Base-by-base conservation (phyloP, 345 rosid species). In the Tarenaya hassleriana region DNA sequence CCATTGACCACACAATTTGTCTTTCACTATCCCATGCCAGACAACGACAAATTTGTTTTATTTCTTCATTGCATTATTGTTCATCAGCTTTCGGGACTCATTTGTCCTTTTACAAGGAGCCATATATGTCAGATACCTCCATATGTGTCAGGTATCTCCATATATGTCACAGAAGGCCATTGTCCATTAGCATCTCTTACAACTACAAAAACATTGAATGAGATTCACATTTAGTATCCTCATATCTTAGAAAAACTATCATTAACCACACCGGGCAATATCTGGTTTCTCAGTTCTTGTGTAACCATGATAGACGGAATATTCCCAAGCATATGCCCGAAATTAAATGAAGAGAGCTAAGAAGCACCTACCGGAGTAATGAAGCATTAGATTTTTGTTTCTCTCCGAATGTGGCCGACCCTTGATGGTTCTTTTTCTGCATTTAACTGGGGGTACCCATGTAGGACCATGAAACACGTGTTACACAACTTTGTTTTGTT, bases 401-500 rank as follows among this genome's bases (percentile, higher is more conserved):
- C 14, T 43, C 21, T 32, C 20, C 34, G 39, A 39, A n/a, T 37
- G 69, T 50, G 18, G 13, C 32, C 34, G 45, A 29, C 6, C n/a
- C 48, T 40, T 32, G 60, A 54, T 13, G 41, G 47, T 14, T 29
- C 51, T 57, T 50, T 50, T 13, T 44, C 52, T 50, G 41, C 58
- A 4, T 35, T 18, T 17, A 64, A 56, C 47, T 64, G n/a, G 52
- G 63, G 34, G 19, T 42, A 46, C 55, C 64, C 58, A 6, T 8
- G 64, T 66, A 66, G 60, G 70, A 24, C 70, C 56, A 47, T 40
- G 19, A 10, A 33, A 58, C 70, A 58, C 70, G 58, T 52, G 56
- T 53, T 47, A 53, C 40, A 47, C 33, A 40, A 57, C 0, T 24
- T 10, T 52, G 5, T 21, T 43, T 18, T 7, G n/a, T 13, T 12